Base-by-base conservation (phyloP, 169 alveolate genomes). In the Eimeria maxima region DNA sequence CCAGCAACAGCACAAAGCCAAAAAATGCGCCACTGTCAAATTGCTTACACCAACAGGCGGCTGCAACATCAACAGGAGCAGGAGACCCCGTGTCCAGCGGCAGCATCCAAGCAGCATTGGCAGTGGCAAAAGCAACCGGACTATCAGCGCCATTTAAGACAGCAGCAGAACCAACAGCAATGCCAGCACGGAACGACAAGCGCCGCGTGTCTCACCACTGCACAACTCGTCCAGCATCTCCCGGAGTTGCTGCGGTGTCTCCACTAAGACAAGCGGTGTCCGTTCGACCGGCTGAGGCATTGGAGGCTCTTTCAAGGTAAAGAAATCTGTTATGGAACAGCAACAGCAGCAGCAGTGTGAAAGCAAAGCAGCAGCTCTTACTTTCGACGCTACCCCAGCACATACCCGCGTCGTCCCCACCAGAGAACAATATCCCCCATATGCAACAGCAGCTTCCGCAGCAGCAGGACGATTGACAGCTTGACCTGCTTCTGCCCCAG, bases 251-350 rank as follows among this genome's bases (percentile, higher is more conserved):
- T 96, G 97, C 83, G 96, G 96, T 38, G 97, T 97, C 44, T 97
- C 97, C 44, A 98, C 98, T 57, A 89, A 96, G n/a, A 95, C 90
- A 81, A 98, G 96, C 6, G 99, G 98, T 33, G 98, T 97, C 71
- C 95, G 92, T 69, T 97, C 97, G 33, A 55, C 80, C 18, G 93
- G 81, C 20, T 42, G 44, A 57, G 93, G 74, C 24, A 63, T 20
- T 20, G 81, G 5, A 33, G 93, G 44, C 57, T 55, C 93, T 60
- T 86, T 55, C 93, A 63, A 57, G 45, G 80, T 13, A 65, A 63
- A 86, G 33, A 55, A 38, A 20, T 63, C 93, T 86, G 60, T 13
- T 42, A 13, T 24, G 80, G 24, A 53, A 5, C 50, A 50, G 89
- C 22, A 69, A 50, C n/a, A n/a, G 44, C 78, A 29, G 80, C 80